Evolutionary conservation across 2,329 filamentous ascomycete genomes (phyloP).

Genomic region (Trichoderma atroviride): DNA sequence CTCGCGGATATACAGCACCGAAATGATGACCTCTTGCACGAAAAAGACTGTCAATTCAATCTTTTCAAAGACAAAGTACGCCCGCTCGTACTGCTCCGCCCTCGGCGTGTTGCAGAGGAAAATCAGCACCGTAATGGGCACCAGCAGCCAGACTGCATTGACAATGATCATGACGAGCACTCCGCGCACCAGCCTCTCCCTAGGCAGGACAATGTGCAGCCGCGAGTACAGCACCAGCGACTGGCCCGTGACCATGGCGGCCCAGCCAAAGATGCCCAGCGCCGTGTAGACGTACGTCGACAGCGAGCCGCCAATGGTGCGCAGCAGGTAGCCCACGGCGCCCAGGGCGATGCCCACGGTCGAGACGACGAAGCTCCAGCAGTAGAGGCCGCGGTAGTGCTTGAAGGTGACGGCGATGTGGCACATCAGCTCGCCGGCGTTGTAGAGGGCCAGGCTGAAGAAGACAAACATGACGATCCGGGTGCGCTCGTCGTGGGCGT

Average conservation of each 20-base stretch:
- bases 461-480: conserved; percentile 27
- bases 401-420: conserved; percentile 53
- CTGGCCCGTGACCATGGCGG: conserved; percentile 60
- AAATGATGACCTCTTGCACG: conserved; percentile 56
- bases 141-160: conserved; percentile 56
- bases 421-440: conserved; percentile 36
- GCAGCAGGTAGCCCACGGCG: conserved; percentile 30
- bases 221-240: conserved; percentile 64
- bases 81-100: conserved; percentile 22
- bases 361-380: conserved; percentile 43
- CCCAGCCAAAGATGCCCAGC: conserved; percentile 33
- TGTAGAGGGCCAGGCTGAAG: conserved; percentile 27
- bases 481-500: not conserved
- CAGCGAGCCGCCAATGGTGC: conserved; percentile 31
- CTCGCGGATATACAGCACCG: conserved; percentile 54
- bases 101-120: conserved; percentile 50
- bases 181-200: conserved; percentile 49
- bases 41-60: conserved; percentile 58
- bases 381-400: conserved; percentile 38
- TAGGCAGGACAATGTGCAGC: conserved; percentile 59
- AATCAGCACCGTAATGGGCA: conserved; percentile 56
- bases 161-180: conserved; percentile 60
- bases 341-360: conserved; percentile 42
- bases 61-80: conserved; percentile 52
- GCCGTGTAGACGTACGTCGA: conserved; percentile 23